Conservation (phyloP, 2,329 filamentous ascomycete species). For the Trichocomaceae sp. region DNA sequence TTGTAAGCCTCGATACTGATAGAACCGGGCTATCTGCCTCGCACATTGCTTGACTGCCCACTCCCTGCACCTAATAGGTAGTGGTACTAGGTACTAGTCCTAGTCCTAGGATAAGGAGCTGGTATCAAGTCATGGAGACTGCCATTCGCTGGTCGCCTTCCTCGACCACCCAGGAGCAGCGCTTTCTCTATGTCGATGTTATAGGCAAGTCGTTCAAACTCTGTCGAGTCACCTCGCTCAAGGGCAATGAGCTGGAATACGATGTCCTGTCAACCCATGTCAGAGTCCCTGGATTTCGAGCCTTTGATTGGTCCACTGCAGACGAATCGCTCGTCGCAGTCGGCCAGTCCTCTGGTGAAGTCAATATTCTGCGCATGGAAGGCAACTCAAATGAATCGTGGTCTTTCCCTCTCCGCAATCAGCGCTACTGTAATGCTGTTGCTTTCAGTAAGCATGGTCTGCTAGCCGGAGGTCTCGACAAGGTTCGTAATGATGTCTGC, state of each 20-base stretch:
- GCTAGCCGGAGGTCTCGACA: conserved; percentile 56
- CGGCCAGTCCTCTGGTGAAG: conserved; percentile 56
- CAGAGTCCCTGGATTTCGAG: conserved; percentile 55
- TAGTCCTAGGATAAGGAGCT: not conserved
- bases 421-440: conserved; percentile 59
- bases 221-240: conserved; percentile 44
- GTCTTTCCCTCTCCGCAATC: conserved; percentile 54
- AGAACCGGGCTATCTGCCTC: not conserved
- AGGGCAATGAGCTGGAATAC: conserved; percentile 43
- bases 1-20: not conserved
- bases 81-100: too few species aligned
- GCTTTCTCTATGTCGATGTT: conserved; percentile 58
- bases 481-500: conserved; percentile 58
- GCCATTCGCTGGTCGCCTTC: conserved; percentile 59
- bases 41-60: not conserved
- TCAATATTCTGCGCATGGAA: conserved; percentile 52
- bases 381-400: conserved; percentile 41
- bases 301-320: conserved; percentile 59
- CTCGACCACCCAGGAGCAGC: conserved; percentile 46
- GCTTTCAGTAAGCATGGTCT: conserved; percentile 52
- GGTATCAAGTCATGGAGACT: conserved; percentile 44
- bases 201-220: conserved; percentile 53
- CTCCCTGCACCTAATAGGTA: not conserved
- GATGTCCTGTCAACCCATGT: conserved; percentile 48
- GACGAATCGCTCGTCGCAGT: conserved; percentile 54